Evolutionary conservation across 2,329 filamentous ascomycete species (phyloP).

Genomic region (Sphaceloma murrayae): DNA sequence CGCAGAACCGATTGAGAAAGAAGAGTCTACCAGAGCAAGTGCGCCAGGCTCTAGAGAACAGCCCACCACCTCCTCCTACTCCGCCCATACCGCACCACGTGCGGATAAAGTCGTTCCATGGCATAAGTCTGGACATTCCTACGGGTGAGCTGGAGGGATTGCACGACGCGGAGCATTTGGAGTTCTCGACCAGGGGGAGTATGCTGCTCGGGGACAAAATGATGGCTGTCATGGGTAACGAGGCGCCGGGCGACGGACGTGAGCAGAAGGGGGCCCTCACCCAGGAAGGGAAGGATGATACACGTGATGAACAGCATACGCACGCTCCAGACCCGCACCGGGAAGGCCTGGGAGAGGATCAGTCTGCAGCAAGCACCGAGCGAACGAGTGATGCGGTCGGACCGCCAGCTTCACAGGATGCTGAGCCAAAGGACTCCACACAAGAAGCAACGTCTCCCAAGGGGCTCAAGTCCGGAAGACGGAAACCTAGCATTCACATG

Average conservation of each 20-base stretch:
- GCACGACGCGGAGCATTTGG: constrained; percentile 41
- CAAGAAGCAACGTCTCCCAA: constrained; percentile 21
- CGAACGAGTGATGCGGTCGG: background rate
- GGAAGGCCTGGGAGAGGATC: too few relatives aligned
- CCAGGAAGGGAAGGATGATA: constrained; percentile 4
- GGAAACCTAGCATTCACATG: constrained; percentile 31
- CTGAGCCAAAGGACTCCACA: constrained; percentile 23
- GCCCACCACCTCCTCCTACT: background rate
- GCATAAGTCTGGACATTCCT: constrained; percentile 48
- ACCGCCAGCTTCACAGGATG: background rate
- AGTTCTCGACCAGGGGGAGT: constrained; percentile 53
- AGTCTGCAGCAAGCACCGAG: background rate
- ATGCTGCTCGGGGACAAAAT: constrained; percentile 47
- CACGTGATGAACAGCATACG: background rate
- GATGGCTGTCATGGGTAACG: constrained; percentile 28
- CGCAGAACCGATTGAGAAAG: constrained; percentile 12
- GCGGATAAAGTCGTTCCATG: constrained; percentile 34
- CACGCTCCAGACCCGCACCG: too few relatives aligned
- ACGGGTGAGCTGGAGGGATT: constrained; percentile 45
- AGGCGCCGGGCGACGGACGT: constrained; percentile 5
- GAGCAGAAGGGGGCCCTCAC: constrained; percentile 20
- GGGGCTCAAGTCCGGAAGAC: constrained; percentile 25
- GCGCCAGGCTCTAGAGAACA: constrained; percentile 16
- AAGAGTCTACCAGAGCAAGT: constrained; percentile 17
- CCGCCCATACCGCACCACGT: constrained; percentile 16